Evolutionary conservation across 2,329 filamentous ascomycete species (phyloP).

Genomic region (Curvularia eragrostidis): DNA sequence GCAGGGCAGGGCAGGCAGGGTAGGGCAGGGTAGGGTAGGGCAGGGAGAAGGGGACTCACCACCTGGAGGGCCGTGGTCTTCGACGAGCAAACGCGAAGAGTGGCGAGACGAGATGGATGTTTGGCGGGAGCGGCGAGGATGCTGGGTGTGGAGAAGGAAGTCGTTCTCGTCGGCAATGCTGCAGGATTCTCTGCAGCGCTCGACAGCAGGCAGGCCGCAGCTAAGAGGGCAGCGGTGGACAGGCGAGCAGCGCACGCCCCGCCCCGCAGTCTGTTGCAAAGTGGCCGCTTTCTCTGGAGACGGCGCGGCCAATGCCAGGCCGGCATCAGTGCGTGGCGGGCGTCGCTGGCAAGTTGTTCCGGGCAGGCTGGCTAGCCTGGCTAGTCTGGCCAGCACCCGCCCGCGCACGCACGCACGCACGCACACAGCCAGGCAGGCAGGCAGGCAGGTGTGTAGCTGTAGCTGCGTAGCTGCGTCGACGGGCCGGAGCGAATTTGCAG

Average conservation of each 20-base stretch:
- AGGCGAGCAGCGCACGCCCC: constrained; percentile 48
- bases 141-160: constrained; percentile 32
- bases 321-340: constrained; percentile 37
- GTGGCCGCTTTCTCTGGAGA: constrained; percentile 32
- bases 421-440: constrained; percentile 38
- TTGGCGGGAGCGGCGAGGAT: constrained; percentile 13
- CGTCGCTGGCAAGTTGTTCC: constrained; percentile 33
- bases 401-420: too few species aligned
- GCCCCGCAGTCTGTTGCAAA: constrained; percentile 37
- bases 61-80: constrained; percentile 15
- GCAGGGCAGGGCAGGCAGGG: constrained; percentile 4
- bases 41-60: constrained; percentile 25
- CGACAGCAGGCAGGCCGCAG: constrained; percentile 50
- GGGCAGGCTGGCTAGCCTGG: constrained; percentile 19
- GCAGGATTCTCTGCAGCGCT: constrained; percentile 48
- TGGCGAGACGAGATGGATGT: constrained; percentile 11
- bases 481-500: constrained; percentile 48
- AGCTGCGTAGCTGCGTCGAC: constrained; percentile 37
- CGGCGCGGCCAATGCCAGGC: constrained; percentile 35
- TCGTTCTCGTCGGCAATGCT: constrained; percentile 48
- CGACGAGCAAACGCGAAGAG: constrained; percentile 33
- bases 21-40: background rate
- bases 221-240: constrained; percentile 51
- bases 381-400: too few species aligned
- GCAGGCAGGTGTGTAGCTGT: background rate